Evolutionary conservation across 108 stramenopile genomes (phyloP), one percentile per base, ranked within the genome.

Genomic region (Skeletonema menzelii): DNA sequence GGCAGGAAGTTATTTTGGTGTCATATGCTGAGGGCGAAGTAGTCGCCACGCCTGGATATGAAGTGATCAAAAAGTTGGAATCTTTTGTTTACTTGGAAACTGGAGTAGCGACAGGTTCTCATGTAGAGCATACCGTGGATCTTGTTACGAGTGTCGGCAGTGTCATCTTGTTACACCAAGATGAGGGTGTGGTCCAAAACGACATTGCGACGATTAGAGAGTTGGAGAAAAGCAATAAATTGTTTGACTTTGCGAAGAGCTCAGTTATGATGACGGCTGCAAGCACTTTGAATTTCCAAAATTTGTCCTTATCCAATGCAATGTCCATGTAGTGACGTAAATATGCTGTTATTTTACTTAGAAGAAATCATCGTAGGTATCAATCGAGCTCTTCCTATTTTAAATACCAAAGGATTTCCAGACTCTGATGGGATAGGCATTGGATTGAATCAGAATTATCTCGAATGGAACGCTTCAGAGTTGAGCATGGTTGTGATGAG

Each of bases 1-100:
- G 94, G 2, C 88, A 92, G 66, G 94, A 95, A 88, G 91, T 90
- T 7, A 91, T 93, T 77, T 75, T 95, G 6, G 94, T 95, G 20
- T 89, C 90, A 0, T 92, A 77, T 63, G 71, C 79, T 10, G 73
- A 89, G 24, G 94, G 94, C 8, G 72, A 69, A 10, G 91, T 95
- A 26, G 77, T 76, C 44, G 74, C 82, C 19, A 90, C 91, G 17
- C 94, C 94, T 4, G 94, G 94, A 12, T 95, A 91, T 69, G 94
- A 92, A 31, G 82, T 77, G 22, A 93, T 95, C 55, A 88, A 84
- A 56, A 69, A 77, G 19, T 77, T 95, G 7, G 79, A 75, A 26
- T 87, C 86, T 17, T 95, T 88, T 72, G 90, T 95, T 27, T 92
- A 86, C 67, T 74, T 92, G 27, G 94, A 95, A 75, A 90, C 93